Percentiles rank a stretch among this genome's conserved stretches.
These are phyloP conservation scores for Torulaspora globosa DNA, from an alignment of 1,139 yeast genomes.

Conservation along the genomic window DNA sequence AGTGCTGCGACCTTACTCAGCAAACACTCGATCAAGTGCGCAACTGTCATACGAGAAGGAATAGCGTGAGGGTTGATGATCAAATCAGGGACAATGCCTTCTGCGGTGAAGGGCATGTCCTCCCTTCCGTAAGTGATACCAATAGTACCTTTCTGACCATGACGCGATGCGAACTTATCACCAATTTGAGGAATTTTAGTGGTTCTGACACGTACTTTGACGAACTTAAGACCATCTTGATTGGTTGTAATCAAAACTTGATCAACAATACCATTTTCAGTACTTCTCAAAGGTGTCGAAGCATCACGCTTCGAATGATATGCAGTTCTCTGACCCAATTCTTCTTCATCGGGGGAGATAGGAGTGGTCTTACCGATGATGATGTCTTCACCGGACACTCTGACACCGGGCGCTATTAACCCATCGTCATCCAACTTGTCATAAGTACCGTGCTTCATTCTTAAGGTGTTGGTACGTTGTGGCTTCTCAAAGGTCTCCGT, in stretches of 20 bases:
- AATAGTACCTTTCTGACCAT: constrained; percentile 99
- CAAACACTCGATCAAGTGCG: constrained; percentile 97
- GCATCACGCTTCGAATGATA: constrained; percentile 98
- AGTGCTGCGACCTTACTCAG: constrained; percentile 91
- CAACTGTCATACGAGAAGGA: constrained; percentile 99
- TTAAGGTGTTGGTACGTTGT: constrained; percentile 84
- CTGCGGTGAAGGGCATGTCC: constrained; percentile 97
- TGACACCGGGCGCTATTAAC: constrained; percentile 93
- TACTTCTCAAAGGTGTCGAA: constrained; percentile 91
- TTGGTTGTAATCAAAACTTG: constrained; percentile 95
- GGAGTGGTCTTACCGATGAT: constrained; percentile 98
- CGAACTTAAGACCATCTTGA: constrained; percentile 96
- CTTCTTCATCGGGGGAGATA: constrained; percentile 96
- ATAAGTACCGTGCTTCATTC: constrained; percentile 96
- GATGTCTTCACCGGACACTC: constrained; percentile 98
- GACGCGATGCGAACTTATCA: constrained; percentile 98
- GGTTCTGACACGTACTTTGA: constrained; percentile 97
- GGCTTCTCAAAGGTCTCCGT: constrained; percentile 96
- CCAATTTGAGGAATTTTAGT: constrained; percentile 98
- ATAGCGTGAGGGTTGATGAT: constrained; percentile 98
- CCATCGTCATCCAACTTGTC: constrained; percentile 99
- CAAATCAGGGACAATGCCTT: constrained; percentile 95
- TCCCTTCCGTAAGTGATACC: constrained; percentile 98
- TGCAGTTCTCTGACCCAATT: constrained; percentile 95
- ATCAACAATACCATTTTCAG: constrained; percentile 97